These are phyloP conservation scores for Graphilbum ipis-grandicollis DNA, from an alignment of 2,329 filamentous ascomycete species.

Conservation along the genomic window DNA sequence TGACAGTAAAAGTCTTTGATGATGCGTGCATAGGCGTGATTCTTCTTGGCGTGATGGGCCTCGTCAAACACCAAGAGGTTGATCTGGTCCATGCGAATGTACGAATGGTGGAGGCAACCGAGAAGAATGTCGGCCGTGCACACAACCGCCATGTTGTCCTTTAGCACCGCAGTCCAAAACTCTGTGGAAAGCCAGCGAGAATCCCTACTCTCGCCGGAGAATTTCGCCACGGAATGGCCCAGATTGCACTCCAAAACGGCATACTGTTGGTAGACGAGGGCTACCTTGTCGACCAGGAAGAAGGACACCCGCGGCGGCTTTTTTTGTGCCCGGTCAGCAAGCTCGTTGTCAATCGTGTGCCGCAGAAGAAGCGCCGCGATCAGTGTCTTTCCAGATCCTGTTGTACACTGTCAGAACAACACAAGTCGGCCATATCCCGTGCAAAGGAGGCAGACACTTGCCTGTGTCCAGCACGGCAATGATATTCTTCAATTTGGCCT, in stretches of 20 bases:
- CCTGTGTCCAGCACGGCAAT: constrained; percentile 92
- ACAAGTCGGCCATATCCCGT: no score
- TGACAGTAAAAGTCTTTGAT: constrained; percentile 70
- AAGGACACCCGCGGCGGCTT: constrained; percentile 53
- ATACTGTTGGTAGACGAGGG: constrained; percentile 78
- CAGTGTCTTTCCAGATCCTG: constrained; percentile 85
- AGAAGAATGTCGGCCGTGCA: constrained; percentile 82
- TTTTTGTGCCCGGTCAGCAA: constrained; percentile 48
- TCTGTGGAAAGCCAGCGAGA: constrained; percentile 18
- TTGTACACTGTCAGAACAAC: no score
- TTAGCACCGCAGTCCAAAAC: constrained; percentile 34
- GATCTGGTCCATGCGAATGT: constrained; percentile 64
- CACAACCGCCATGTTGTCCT: constrained; percentile 65
- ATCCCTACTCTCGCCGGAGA: constrained; percentile 54
- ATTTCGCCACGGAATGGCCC: constrained; percentile 52
- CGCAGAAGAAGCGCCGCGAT: constrained; percentile 77
- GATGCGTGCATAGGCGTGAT: constrained; percentile 77
- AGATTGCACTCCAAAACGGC: constrained; percentile 69
- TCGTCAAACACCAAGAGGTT: constrained; percentile 92
- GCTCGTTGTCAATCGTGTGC: constrained; percentile 58
- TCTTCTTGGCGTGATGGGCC: constrained; percentile 89
- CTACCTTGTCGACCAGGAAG: constrained; percentile 82
- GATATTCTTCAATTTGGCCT: constrained; percentile 66
- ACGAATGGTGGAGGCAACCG: constrained; percentile 61
- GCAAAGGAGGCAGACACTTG: no score